A percentile compares a stretch with the other conserved stretches of the same genome.
Conservation (phyloP, 306 rosid genomes). For the Quercus cerris region DNA sequence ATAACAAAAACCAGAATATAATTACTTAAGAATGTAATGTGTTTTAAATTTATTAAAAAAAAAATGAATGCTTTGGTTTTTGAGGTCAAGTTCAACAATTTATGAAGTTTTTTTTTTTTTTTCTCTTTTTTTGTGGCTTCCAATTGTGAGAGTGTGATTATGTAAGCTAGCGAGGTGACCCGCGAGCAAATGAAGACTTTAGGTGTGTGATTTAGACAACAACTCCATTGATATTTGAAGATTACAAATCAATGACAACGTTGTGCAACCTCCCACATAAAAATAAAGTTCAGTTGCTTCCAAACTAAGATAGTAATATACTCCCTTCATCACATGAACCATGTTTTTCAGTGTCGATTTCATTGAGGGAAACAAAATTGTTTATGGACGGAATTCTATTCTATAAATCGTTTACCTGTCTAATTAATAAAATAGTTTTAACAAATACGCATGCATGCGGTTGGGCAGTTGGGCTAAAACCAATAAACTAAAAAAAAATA, state of each 20-base stretch:
- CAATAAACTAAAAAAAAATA: conserved; percentile 1
- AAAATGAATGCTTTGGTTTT: neutral
- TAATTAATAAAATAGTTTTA: neutral
- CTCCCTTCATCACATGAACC: no score
- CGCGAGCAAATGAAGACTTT: no score
- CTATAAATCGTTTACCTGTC: neutral
- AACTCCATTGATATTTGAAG: neutral
- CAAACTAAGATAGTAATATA: no score
- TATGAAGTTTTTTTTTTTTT: no score
- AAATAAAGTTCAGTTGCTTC: no score
- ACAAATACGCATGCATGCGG: conserved; percentile 8
- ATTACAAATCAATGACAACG: conserved; percentile 14
- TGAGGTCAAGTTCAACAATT: no score
- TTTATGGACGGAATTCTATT: no score
- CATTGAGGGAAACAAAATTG: no score
- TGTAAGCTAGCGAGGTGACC: neutral
- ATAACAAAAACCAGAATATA: no score
- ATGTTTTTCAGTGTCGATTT: no score
- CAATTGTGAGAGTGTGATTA: neutral
- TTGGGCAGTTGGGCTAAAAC: conserved; percentile 12
- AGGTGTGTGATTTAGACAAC: neutral
- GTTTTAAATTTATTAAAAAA: no score
- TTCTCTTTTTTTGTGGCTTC: neutral
- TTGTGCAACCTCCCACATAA: neutral
- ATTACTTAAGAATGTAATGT: no score